Conservation (phyloP, 2,329 filamentous ascomycete species). For the Talaromyces rugulosus region DNA sequence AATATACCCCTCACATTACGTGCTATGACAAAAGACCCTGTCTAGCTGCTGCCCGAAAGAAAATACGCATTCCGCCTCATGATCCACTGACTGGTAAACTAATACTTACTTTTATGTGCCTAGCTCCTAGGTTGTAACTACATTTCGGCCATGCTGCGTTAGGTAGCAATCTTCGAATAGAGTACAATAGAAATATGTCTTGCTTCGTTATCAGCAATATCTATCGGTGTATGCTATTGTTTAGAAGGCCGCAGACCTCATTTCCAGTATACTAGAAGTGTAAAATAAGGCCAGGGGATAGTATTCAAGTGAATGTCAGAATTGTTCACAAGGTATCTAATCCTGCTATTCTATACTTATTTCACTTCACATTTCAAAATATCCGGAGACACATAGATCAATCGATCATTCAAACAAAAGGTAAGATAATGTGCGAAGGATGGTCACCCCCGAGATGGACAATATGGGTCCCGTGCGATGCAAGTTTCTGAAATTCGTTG, state of each 20-base stretch:
- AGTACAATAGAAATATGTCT: too few relatives aligned
- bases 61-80: too few relatives aligned
- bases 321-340: not conserved
- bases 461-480: not conserved
- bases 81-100: too few relatives aligned
- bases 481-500: not conserved
- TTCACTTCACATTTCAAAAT: not conserved
- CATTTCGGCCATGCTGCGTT: too few relatives aligned
- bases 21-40: too few relatives aligned
- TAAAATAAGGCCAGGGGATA: not conserved
- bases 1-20: too few relatives aligned
- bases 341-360: not conserved
- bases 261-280: not conserved
- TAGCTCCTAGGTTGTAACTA: too few relatives aligned
- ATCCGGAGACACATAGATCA: not conserved
- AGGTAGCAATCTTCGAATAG: too few relatives aligned
- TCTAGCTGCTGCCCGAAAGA: too few relatives aligned
- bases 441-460: slow-evolving; percentile 4
- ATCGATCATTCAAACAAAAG: not conserved
- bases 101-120: too few relatives aligned
- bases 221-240: slow-evolving; percentile 17
- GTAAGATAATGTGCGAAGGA: slow-evolving; percentile 1
- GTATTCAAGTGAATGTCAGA: too few relatives aligned
- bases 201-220: too few relatives aligned
- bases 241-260: slow-evolving; percentile 7